Evolutionary conservation across 148 eudicot genomes (phyloP).

Genomic region (Drosera capensis): DNA sequence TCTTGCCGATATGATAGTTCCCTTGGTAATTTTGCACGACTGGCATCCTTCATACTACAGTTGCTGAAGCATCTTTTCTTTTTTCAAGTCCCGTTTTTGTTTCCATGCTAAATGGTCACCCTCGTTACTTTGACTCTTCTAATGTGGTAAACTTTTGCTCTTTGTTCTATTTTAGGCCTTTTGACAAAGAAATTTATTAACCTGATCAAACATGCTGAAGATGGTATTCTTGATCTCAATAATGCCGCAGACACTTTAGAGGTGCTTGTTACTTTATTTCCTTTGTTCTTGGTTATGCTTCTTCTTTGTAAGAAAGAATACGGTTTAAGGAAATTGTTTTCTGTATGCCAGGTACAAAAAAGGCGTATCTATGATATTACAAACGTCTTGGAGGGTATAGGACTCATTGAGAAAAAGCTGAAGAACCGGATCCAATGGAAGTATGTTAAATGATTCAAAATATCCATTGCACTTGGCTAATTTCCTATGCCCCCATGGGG

Average conservation of each 20-base stretch:
- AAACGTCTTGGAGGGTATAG: constrained; percentile 96
- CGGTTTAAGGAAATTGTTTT: no score
- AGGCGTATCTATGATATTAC: constrained; percentile 98
- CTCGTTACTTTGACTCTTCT: neutral
- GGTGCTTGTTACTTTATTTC: constrained; percentile 20
- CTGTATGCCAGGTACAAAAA: constrained; percentile 66
- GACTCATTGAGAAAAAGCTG: constrained; percentile 88
- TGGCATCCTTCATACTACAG: neutral
- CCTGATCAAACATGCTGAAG: constrained; percentile 88
- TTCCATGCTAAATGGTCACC: no score
- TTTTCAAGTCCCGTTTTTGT: no score
- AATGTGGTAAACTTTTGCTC: neutral
- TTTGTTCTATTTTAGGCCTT: constrained; percentile 34
- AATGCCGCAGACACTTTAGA: constrained; percentile 88
- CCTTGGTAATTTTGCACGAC: constrained; percentile 32
- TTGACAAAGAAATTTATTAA: constrained; percentile 82
- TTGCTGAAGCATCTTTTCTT: no score
- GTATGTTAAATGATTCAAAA: constrained; percentile 37
- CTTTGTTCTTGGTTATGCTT: neutral
- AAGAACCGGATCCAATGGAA: constrained; percentile 98
- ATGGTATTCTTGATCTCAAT: constrained; percentile 94
- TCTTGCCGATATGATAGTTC: constrained; percentile 97
- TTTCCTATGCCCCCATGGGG: constrained; percentile 1
- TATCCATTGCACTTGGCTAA: neutral
- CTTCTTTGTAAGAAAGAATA: no score